Conservation (phyloP, 2,329 filamentous ascomycete genomes). For the Tolypocladium ovalisporum region DNA sequence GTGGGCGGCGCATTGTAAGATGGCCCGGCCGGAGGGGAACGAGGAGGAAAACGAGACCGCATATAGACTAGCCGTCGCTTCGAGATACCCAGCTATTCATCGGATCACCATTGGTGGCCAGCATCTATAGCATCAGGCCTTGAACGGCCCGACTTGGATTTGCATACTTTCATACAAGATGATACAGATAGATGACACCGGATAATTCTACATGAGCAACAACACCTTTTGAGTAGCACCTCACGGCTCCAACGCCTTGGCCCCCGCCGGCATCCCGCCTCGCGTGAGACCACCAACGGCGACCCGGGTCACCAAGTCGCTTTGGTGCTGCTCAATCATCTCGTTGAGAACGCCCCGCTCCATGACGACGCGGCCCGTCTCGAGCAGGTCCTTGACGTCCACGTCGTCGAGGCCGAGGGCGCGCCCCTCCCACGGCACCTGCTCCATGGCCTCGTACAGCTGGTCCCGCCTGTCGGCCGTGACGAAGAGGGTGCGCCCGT, state of each 20-base stretch:
- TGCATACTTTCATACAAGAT: background rate
- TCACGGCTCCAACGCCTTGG: slow-evolving; percentile 22
- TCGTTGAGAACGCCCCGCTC: slow-evolving; percentile 70
- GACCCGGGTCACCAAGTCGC: slow-evolving; percentile 46
- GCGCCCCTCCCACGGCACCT: slow-evolving; percentile 54
- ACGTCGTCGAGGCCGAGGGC: slow-evolving; percentile 66
- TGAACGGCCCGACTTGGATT: background rate
- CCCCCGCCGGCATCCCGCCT: slow-evolving; percentile 20
- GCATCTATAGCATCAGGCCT: background rate
- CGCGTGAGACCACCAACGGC: slow-evolving; percentile 28
- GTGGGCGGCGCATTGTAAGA: slow-evolving; percentile 75
- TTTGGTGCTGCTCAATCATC: slow-evolving; percentile 63
- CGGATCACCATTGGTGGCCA: background rate
- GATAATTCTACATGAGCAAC: background rate
- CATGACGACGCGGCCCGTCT: slow-evolving; percentile 74
- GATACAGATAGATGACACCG: background rate
- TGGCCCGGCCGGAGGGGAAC: background rate
- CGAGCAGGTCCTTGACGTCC: slow-evolving; percentile 89
- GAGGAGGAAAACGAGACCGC: slow-evolving; percentile 1
- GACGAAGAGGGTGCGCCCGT: slow-evolving; percentile 67
- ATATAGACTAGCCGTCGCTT: background rate
- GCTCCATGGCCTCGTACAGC: slow-evolving; percentile 56
- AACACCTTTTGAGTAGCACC: background rate
- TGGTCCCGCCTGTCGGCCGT: slow-evolving; percentile 49
- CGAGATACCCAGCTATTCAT: background rate